Conservation (phyloP, 352 stramenopile genomes). For the Phytophthora vignae region DNA sequence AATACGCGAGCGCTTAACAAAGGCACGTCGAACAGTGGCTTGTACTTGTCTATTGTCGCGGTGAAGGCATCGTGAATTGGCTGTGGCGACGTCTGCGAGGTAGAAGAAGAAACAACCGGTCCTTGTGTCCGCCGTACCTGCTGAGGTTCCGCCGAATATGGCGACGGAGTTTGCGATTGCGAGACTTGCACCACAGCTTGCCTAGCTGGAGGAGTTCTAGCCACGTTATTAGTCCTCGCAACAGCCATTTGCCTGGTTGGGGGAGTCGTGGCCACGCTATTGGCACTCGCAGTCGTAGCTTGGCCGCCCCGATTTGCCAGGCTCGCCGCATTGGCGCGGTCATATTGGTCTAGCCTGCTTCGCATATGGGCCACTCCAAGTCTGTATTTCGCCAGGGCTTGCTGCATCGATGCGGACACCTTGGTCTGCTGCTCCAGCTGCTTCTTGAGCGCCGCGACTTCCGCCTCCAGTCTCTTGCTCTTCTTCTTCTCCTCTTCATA, state of each 20-base stretch:
- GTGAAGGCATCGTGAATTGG: conserved; percentile 9
- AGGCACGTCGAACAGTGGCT: conserved; percentile 41
- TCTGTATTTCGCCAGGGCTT: conserved; percentile 44
- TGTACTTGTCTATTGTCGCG: conserved; percentile 45
- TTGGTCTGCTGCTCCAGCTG: conserved; percentile 42
- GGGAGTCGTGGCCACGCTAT: not conserved
- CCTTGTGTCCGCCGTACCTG: not conserved
- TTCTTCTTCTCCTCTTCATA: conserved; percentile 63
- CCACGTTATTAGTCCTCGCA: not conserved
- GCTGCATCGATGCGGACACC: conserved; percentile 30
- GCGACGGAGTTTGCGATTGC: not conserved
- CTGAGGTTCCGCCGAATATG: not conserved
- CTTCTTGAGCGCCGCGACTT: conserved; percentile 49
- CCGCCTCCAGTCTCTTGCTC: conserved; percentile 55
- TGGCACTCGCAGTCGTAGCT: not conserved
- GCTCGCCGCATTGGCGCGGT: not conserved
- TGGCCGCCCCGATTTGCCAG: not conserved
- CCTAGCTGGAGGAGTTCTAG: not conserved
- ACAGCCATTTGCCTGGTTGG: not conserved
- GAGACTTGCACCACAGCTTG: conserved; percentile 1
- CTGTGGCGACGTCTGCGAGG: not conserved
- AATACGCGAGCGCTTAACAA: conserved; percentile 64
- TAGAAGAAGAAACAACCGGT: not conserved
- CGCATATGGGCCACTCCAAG: conserved; percentile 33
- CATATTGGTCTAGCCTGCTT: conserved; percentile 8